These are phyloP conservation scores for Sicyos baderoa DNA, from an alignment of 306 rosid species.

Conservation along the genomic window DNA sequence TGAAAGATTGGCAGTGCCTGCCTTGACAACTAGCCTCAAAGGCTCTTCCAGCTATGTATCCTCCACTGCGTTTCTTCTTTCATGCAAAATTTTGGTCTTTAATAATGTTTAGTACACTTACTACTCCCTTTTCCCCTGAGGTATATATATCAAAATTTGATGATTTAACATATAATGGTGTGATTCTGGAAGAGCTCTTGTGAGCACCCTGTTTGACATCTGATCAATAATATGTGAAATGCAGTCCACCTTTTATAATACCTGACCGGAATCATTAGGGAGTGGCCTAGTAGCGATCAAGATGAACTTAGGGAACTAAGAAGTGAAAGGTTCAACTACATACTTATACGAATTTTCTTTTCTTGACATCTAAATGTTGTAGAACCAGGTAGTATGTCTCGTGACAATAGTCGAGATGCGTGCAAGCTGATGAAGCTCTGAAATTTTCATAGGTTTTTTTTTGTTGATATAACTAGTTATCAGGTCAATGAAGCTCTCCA, in stretches of 20 bases:
- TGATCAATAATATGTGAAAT: conserved; percentile 2
- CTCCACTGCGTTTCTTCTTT: neutral
- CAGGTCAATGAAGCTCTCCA: no score
- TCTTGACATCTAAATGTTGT: no score
- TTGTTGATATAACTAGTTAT: no score
- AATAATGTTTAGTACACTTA: neutral
- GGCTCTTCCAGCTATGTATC: conserved; percentile 19
- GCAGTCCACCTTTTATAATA: neutral
- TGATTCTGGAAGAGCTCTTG: neutral
- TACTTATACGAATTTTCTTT: no score
- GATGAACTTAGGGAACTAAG: no score
- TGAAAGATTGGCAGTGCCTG: conserved; percentile 15
- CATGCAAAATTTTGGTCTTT: conserved; percentile 11
- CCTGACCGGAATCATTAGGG: neutral
- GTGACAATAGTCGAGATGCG: no score
- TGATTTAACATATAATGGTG: neutral
- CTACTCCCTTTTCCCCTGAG: conserved; percentile 12
- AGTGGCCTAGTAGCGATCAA: no score
- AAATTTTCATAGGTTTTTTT: neutral
- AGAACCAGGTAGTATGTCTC: no score
- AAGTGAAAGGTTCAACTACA: no score
- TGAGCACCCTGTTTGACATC: neutral
- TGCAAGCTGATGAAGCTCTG: neutral
- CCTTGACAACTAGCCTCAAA: conserved; percentile 19
- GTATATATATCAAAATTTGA: conserved; percentile 15